phyloP scores from a whole-genome alignment of 176 grass and related monocot genomes.

The Raddia distichophylla region DNA sequence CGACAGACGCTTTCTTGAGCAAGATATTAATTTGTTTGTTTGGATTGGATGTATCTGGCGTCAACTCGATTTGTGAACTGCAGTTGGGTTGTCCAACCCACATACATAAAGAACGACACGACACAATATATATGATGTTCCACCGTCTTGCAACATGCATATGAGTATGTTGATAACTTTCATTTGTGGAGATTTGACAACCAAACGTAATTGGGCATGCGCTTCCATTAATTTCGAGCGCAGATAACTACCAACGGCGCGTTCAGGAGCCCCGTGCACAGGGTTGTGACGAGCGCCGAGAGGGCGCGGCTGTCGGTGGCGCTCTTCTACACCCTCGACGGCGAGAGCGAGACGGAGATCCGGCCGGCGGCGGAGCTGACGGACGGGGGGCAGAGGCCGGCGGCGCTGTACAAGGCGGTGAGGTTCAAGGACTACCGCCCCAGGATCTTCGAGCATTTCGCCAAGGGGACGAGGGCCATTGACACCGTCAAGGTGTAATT shows the following conservation, averaged over 20 bases:
- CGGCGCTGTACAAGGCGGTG: constrained; percentile 43
- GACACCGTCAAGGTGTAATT: constrained; percentile 42
- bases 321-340: constrained; percentile 50
- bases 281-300: neutral
- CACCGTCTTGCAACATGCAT: too few species aligned
- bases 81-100: too few species aligned
- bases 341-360: constrained; percentile 39
- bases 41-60: too few species aligned
- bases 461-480: constrained; percentile 41
- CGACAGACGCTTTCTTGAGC: too few species aligned
- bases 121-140: too few species aligned
- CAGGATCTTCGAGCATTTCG: constrained; percentile 27
- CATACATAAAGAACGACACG: too few species aligned
- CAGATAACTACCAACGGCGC: neutral
- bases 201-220: too few species aligned
- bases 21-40: too few species aligned
- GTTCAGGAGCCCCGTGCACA: neutral
- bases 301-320: constrained; percentile 53
- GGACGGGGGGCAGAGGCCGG: constrained; percentile 25
- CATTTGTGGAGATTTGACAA: too few species aligned
- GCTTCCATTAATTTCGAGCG: neutral
- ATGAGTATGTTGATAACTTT: too few species aligned
- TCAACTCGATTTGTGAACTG: too few species aligned
- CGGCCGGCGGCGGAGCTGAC: constrained; percentile 37
- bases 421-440: constrained; percentile 50